Conservation (phyloP, 176 grass and related monocot genomes). For the Carex scoparia region DNA sequence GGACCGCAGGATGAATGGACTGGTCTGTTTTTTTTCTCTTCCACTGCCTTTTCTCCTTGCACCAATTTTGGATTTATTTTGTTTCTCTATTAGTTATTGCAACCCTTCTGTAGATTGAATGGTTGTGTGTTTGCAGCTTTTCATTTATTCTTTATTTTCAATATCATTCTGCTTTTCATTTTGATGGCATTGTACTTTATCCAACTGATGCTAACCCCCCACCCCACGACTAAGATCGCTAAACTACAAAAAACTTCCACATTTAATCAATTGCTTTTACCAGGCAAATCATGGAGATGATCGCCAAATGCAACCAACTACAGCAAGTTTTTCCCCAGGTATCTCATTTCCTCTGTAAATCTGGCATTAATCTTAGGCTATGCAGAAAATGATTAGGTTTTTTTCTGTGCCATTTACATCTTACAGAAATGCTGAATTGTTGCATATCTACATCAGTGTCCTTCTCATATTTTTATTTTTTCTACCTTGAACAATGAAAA, state of each 20-base stretch:
- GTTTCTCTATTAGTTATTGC: neutral
- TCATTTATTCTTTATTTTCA: neutral
- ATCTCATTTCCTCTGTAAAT: constrained; percentile 15
- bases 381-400: neutral
- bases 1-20: constrained; percentile 57
- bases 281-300: constrained; percentile 53
- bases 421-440: neutral
- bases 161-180: neutral
- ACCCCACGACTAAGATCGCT: neutral
- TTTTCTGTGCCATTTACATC: neutral
- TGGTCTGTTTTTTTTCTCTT: neutral
- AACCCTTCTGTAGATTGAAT: neutral
- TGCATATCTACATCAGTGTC: neutral
- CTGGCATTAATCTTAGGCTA: neutral
- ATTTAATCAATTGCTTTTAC: constrained; percentile 20
- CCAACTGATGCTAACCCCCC: no score
- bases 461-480: neutral
- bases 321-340: constrained; percentile 47
- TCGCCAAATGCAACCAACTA: constrained; percentile 35
- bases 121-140: neutral
- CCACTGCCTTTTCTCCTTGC: neutral
- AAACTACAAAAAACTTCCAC: neutral
- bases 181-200: neutral
- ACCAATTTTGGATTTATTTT: neutral
- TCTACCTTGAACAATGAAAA: neutral